Base-by-base conservation (phyloP, 2,329 filamentous ascomycete species). In the Aspergillus sp. region DNA sequence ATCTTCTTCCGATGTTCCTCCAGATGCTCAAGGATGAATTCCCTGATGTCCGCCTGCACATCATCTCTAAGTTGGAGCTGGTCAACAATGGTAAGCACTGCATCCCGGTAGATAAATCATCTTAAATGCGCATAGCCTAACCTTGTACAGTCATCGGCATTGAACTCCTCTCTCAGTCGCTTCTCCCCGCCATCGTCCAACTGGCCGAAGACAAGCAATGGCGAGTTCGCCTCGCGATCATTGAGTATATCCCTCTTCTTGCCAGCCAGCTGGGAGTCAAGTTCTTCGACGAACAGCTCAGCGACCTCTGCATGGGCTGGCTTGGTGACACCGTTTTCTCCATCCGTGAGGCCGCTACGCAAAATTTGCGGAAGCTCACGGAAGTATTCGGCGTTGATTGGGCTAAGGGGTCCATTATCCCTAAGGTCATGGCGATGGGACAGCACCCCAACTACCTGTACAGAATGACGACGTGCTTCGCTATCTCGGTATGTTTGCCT, bases 11-110 rank as follows among this genome's bases (percentile, higher is more conserved):
- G 56, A 99, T 99, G 94, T 98, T 99, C 79, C 84, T 99, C 56
- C 91, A 96, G 77, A 99, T 99, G 95, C 88, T 99, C 70, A 99
- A 98, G 84, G 95, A 99, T 71, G 95, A 99, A 74, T 98, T 97
- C 77, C 95, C 95, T 22, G 95, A 99, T 75, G 95, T 99, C 54
- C 90, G 95, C 63, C 87, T 99, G 60, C 96, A 99, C 80, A 99
- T 99, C 76, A 99, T 99, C 73, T 98, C 95, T n/a, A 99, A 99
- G 80, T 87, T 99, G 57, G 96, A 99, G 81, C 86, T 96, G 64
- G 95, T 99, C 65, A 99, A 99, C 80, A 91, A 97, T 80, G 91
- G 91, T 92, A 81, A 64, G 80, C 49, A 12, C 24, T 10, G 24
- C 42, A 49, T 22, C n/a, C 18, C 39, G 29, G 16, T 20, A 18